phyloP scores from a whole-genome alignment of 208 protist genomes.

The Trypanosoma avium region DNA sequence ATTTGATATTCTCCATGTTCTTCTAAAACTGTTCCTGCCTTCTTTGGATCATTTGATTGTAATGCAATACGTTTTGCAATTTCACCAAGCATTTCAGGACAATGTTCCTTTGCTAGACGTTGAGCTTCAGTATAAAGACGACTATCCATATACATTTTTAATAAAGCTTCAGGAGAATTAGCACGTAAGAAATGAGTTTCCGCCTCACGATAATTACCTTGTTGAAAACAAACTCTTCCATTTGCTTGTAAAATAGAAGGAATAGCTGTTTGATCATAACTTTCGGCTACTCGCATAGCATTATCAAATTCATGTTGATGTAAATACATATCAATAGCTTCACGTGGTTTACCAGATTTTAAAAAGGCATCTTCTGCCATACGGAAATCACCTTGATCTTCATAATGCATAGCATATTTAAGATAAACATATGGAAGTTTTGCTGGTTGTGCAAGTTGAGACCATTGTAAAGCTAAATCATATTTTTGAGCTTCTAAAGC shows the following conservation, averaged over 20 bases:
- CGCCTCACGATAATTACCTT: constrained; percentile 89
- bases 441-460: constrained; percentile 82
- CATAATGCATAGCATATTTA: constrained; percentile 97
- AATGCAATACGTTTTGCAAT: constrained; percentile 85
- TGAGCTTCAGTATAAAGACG: constrained; percentile 94
- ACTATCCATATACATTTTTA: constrained; percentile 95
- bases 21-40: constrained; percentile 88
- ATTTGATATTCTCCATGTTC: constrained; percentile 92
- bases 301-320: constrained; percentile 96
- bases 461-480: constrained; percentile 94
- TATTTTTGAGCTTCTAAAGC: constrained; percentile 93
- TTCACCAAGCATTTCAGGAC: constrained; percentile 81
- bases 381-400: constrained; percentile 95
- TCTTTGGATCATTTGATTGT: constrained; percentile 85
- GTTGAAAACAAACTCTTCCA: constrained; percentile 83
- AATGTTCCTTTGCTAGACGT: constrained; percentile 89
- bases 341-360: constrained; percentile 94
- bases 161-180: constrained; percentile 90
- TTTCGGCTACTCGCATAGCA: constrained; percentile 96
- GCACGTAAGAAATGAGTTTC: constrained; percentile 92
- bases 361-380: constrained; percentile 97
- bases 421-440: constrained; percentile 96
- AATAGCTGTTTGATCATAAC: constrained; percentile 87
- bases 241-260: constrained; percentile 90
- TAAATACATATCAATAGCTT: constrained; percentile 97